Base-by-base conservation (phyloP, 2,329 filamentous ascomycete species). In the Zopfia rhizophila region DNA sequence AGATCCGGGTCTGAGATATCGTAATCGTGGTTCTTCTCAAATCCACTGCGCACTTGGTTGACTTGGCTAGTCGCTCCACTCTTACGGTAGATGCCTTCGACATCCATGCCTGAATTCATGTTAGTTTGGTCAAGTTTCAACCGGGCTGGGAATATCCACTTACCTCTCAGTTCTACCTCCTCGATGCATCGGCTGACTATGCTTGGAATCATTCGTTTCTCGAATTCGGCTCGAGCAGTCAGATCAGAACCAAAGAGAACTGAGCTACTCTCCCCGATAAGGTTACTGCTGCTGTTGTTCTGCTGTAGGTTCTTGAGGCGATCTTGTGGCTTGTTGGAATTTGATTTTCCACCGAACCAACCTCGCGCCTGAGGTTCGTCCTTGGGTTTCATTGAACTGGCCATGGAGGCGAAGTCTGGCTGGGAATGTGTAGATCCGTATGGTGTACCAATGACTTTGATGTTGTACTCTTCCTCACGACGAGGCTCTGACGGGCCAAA, bases 11-110 rank as follows among this genome's bases (percentile, higher is more conserved):
- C 94, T 3, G 91, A 95, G 46, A 99, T 95, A 68, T 97, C 93
- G 67, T 86, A 94, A 65, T 93, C 90, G 55, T 89, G 83, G 48
- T 84, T 87, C 70, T 86, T 88, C 70, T 97, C 92, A 68, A 99
- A 97, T 10, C 92, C 91, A 57, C 92, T 89, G 65, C 93, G 90
- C 60, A 99, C 90, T 63, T 84, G 81, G 71, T 96, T 95, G 68
- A 96, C 89, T 70, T 95, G 91, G 7, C 90, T 91, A 62, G 89
- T 91, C 57, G 92, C 94, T 45, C 94, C 94, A 38, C 92, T 96
- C 80, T 99, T 99, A 65, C 94, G 87, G 76, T 99, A 99, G 61
- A 99, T 96, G 53, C 94, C 94, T 75, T 97, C 94, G 59, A 95
- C 84, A 63, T 97, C 92, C 90, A 99, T 96, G 32, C 80, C 79